phyloP scores from a whole-genome alignment of 2,329 filamentous ascomycete species.

The Fusarium sp. region DNA sequence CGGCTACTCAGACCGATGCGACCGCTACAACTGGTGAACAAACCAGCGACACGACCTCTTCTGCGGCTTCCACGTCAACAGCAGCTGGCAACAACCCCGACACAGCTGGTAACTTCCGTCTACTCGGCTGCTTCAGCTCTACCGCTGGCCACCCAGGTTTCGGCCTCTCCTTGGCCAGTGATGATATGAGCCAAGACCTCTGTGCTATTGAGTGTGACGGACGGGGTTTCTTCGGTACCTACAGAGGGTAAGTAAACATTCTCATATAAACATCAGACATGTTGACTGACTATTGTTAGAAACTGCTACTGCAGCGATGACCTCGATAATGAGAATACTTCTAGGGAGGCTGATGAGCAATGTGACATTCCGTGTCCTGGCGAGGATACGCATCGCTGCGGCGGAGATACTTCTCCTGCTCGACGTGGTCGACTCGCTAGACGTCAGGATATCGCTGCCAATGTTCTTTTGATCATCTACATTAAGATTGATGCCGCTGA shows the following conservation, averaged over 20 bases:
- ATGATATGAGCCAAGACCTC: too few species aligned
- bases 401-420: constrained; percentile 16
- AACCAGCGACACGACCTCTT: not conserved
- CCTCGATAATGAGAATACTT: too few species aligned
- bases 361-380: constrained; percentile 38
- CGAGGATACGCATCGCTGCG: constrained; percentile 23
- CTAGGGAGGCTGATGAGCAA: not conserved
- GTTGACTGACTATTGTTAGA: too few species aligned
- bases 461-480: constrained; percentile 33
- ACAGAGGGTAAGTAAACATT: too few species aligned
- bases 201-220: too few species aligned
- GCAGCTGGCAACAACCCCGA: rapidly evolving
- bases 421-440: constrained; percentile 14
- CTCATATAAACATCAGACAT: too few species aligned
- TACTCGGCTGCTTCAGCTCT: not conserved
- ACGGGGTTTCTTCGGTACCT: too few species aligned
- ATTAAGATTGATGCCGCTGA: not conserved
- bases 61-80: not conserved
- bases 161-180: too few species aligned
- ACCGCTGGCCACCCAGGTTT: not conserved
- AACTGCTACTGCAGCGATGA: constrained; percentile 36
- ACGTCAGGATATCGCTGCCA: constrained; percentile 30
- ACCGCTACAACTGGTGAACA: not conserved
- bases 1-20: not conserved
- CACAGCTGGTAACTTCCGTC: not conserved